Percentiles rank a stretch among this genome's conserved stretches.
These are phyloP conservation scores for Claviceps paspali DNA, from an alignment of 2,329 filamentous ascomycete genomes.

Conservation along the genomic window DNA sequence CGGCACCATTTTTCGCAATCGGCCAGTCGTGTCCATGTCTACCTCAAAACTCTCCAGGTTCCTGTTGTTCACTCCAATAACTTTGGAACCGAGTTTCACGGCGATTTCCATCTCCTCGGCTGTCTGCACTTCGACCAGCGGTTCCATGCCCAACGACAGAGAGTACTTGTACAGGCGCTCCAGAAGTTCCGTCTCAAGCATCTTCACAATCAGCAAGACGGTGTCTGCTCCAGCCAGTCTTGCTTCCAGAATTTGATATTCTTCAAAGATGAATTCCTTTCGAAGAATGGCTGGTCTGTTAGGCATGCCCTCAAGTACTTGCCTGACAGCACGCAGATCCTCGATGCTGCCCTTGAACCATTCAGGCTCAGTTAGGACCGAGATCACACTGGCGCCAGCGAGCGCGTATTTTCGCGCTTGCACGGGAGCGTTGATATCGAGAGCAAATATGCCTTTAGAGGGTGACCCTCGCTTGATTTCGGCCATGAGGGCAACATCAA, in stretches of 20 bases:
- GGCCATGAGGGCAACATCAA: constrained; percentile 84
- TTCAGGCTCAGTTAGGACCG: constrained; percentile 93
- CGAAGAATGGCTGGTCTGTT: constrained; percentile 83
- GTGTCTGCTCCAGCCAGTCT: constrained; percentile 87
- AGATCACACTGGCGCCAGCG: constrained; percentile 91
- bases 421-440: constrained; percentile 72
- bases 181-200: constrained; percentile 66
- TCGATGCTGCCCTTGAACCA: constrained; percentile 99
- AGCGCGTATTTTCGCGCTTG: constrained; percentile 87
- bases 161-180: constrained; percentile 78
- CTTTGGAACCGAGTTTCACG: constrained; percentile 71
- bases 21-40: constrained; percentile 80
- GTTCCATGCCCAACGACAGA: constrained; percentile 85
- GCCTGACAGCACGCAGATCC: constrained; percentile 72
- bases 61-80: constrained; percentile 94
- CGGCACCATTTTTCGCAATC: constrained; percentile 74
- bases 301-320: constrained; percentile 78
- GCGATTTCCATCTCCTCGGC: constrained; percentile 84
- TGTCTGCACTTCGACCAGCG: constrained; percentile 90
- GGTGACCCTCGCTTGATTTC: constrained; percentile 96
- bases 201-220: constrained; percentile 92
- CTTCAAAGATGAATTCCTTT: constrained; percentile 96
- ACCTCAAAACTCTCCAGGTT: constrained; percentile 96
- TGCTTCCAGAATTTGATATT: constrained; percentile 95
- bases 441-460: constrained; percentile 86